phyloP scores from a whole-genome alignment of 2,329 filamentous ascomycete species.

The Ophidiomyces ophidiicola region DNA sequence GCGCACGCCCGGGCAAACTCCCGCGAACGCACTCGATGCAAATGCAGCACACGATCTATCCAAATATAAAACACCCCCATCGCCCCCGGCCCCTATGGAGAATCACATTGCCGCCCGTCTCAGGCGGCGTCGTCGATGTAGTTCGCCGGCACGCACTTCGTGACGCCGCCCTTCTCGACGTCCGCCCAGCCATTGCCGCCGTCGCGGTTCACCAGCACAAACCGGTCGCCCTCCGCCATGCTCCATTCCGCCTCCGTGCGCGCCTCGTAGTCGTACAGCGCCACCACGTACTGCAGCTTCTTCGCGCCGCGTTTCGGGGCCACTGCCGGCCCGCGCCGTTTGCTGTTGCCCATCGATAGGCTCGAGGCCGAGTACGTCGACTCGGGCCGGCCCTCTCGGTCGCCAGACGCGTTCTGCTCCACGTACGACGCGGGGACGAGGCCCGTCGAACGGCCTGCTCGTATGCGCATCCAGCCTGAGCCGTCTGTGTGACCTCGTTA shows the following conservation, averaged over 20 bases:
- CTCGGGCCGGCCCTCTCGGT: slow-evolving; percentile 44
- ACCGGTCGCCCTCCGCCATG: slow-evolving; percentile 82
- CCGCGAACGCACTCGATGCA: too few species aligned
- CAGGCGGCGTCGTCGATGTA: slow-evolving; percentile 57
- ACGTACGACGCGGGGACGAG: slow-evolving; percentile 80
- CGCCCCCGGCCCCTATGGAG: too few species aligned
- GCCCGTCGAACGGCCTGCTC: slow-evolving; percentile 59
- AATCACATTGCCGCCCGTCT: too few species aligned
- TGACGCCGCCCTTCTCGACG: slow-evolving; percentile 79
- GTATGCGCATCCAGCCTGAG: slow-evolving; percentile 80
- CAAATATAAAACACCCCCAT: too few species aligned
- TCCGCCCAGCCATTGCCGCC: slow-evolving; percentile 92
- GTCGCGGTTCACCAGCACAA: slow-evolving; percentile 80
- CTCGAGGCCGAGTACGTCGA: slow-evolving; percentile 70
- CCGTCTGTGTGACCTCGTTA: slow-evolving; percentile 63
- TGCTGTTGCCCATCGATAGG: slow-evolving; percentile 53
- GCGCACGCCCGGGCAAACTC: too few species aligned
- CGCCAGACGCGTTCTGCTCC: slow-evolving; percentile 45
- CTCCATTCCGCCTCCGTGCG: slow-evolving; percentile 76
- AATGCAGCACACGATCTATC: too few species aligned
- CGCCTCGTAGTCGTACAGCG: slow-evolving; percentile 81
- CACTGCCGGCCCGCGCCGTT: slow-evolving; percentile 85
- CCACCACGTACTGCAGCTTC: slow-evolving; percentile 86
- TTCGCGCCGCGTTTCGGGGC: slow-evolving; percentile 83
- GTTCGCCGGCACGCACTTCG: slow-evolving; percentile 83